phyloP scores from a whole-genome alignment of 306 rosid species.

The Cucurbita moschata region DNA sequence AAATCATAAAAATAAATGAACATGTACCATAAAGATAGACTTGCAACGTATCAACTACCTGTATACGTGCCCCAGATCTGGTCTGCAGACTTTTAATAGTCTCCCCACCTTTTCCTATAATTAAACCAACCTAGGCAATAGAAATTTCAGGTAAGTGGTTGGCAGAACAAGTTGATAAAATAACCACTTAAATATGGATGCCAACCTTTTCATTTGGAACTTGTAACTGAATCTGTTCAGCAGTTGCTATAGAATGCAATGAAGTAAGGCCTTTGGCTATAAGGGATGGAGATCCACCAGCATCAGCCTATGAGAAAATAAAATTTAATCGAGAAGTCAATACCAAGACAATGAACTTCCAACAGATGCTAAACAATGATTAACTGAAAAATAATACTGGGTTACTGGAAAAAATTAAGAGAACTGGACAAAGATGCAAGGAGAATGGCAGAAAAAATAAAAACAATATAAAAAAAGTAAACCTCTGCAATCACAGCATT shows the following conservation, averaged over 20 bases:
- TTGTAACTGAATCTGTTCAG: slow-evolving; percentile 92
- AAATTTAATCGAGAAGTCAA: background rate
- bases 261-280: slow-evolving; percentile 81
- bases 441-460: background rate
- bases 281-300: slow-evolving; percentile 94
- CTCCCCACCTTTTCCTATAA: slow-evolving; percentile 95
- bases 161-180: background rate
- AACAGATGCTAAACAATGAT: background rate
- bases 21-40: background rate
- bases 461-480: background rate
- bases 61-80: slow-evolving; percentile 91
- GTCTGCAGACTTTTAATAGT: slow-evolving; percentile 90
- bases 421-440: background rate
- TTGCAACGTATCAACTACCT: slow-evolving; percentile 62
- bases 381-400: background rate
- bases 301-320: slow-evolving; percentile 67
- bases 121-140: slow-evolving; percentile 70
- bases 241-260: slow-evolving; percentile 52
- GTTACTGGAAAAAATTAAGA: background rate
- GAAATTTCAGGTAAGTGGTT: slow-evolving; percentile 5
- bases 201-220: slow-evolving; percentile 90
- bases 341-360: background rate
- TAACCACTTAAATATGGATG: background rate
- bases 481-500: slow-evolving; percentile 90
- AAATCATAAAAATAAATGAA: background rate